Conservation (phyloP, 1,284 basidiomycete genomes). For the Filobasidium uniguttulatum region DNA sequence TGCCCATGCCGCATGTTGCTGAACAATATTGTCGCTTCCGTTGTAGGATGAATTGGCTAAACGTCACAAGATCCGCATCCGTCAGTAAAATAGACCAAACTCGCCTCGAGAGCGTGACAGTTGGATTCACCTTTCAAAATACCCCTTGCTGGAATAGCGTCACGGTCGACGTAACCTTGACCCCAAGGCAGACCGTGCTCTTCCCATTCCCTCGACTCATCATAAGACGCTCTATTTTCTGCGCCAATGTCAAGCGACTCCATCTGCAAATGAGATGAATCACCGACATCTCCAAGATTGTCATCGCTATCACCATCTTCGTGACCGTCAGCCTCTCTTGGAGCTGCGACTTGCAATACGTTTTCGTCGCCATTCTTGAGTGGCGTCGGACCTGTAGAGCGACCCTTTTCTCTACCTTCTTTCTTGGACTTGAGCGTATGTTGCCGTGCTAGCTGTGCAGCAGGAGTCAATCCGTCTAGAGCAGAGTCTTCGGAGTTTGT, state of each 20-base stretch:
- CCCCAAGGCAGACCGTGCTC: slow-evolving; percentile 49
- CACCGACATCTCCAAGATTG: too few relatives aligned
- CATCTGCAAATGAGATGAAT: too few relatives aligned
- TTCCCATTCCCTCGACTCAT: slow-evolving; percentile 21
- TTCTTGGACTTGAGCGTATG: slow-evolving; percentile 60
- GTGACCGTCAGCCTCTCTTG: too few relatives aligned
- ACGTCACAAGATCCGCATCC: neutral
- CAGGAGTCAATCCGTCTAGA: slow-evolving; percentile 71
- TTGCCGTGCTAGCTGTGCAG: slow-evolving; percentile 77
- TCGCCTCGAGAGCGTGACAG: slow-evolving; percentile 5
- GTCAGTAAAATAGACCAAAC: too few relatives aligned
- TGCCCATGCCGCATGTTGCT: slow-evolving; percentile 38
- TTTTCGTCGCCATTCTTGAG: neutral
- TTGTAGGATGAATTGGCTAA: slow-evolving; percentile 37
- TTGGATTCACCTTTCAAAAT: slow-evolving; percentile 70
- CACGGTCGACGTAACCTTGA: slow-evolving; percentile 52
- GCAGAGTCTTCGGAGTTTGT: slow-evolving; percentile 58
- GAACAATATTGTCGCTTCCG: slow-evolving; percentile 46
- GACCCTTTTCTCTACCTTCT: slow-evolving; percentile 42
- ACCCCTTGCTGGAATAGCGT: slow-evolving; percentile 57
- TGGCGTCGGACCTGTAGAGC: too few relatives aligned
- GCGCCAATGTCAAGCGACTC: slow-evolving; percentile 45
- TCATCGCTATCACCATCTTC: slow-evolving; percentile 22
- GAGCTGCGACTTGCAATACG: slow-evolving; percentile 2
- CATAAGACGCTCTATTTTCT: slow-evolving; percentile 27